A percentile compares a stretch with the other conserved stretches of the same genome.
Evolutionary conservation across 768 basidiomycete species (phyloP).

Genomic region (Ramaria rubella): DNA sequence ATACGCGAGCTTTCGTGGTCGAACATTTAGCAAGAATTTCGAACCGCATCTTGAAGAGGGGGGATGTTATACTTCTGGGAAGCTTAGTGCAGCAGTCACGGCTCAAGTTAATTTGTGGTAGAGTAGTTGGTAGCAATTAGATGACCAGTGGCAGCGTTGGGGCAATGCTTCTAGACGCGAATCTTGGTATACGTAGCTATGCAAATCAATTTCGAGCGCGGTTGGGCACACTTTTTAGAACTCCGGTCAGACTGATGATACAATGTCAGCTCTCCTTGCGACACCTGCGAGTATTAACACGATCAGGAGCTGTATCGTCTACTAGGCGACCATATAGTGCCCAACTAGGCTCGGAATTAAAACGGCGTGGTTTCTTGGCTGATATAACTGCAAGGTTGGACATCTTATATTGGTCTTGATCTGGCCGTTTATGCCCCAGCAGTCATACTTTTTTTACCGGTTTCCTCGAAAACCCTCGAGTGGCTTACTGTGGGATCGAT

Average conservation of each 20-base stretch:
- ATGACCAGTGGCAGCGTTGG: too few relatives aligned
- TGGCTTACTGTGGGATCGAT: slow-evolving; percentile 85
- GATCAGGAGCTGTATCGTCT: not conserved
- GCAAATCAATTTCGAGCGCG: too few relatives aligned
- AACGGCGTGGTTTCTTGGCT: slow-evolving; percentile 8
- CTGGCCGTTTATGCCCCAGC: not conserved
- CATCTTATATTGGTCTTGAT: not conserved
- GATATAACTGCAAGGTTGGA: not conserved
- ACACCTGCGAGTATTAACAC: not conserved
- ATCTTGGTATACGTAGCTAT: not conserved
- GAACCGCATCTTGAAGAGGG: slow-evolving; percentile 53
- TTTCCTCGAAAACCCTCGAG: slow-evolving; percentile 15
- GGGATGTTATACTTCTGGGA: too few relatives aligned
- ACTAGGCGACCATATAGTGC: too few relatives aligned
- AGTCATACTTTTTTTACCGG: not conserved
- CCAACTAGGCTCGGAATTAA: slow-evolving; percentile 1
- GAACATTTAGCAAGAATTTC: slow-evolving; percentile 75
- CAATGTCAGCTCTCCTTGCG: slow-evolving; percentile 3
- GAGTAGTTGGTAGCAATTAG: too few relatives aligned
- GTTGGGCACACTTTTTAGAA: not conserved
- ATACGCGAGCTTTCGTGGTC: slow-evolving; percentile 78
- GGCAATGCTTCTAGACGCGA: too few relatives aligned
- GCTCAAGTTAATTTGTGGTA: too few relatives aligned
- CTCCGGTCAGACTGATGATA: not conserved
- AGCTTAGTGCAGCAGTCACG: too few relatives aligned